A percentile compares a stretch with the other conserved stretches of the same genome.
These are phyloP conservation scores for Sicyos baderoa DNA, from an alignment of 306 rosid genomes.

Conservation along the genomic window DNA sequence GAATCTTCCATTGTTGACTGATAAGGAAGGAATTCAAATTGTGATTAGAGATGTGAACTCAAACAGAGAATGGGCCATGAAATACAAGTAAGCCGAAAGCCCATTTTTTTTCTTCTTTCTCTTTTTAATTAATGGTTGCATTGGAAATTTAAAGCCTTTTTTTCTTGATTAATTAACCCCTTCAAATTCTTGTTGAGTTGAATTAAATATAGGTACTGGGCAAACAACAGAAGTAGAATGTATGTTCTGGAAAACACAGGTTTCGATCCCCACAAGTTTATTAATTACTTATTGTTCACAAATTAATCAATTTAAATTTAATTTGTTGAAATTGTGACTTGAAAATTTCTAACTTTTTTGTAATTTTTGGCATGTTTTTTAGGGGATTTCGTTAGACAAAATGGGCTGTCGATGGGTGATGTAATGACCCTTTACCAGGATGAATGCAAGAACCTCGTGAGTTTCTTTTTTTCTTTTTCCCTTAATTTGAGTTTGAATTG, in stretches of 20 bases:
- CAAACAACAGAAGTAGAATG: slow-evolving; percentile 53
- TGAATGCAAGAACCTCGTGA: slow-evolving; percentile 45
- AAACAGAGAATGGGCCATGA: slow-evolving; percentile 33
- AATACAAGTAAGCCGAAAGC: slow-evolving; percentile 40
- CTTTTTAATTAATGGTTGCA: neutral
- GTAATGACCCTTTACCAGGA: slow-evolving; percentile 43
- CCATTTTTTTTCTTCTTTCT: neutral
- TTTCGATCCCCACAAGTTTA: neutral
- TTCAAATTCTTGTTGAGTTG: neutral
- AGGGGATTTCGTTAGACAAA: slow-evolving; percentile 44
- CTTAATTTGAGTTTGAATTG: neutral
- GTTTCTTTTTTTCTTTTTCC: slow-evolving; percentile 21
- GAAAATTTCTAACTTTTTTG: neutral
- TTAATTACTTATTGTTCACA: neutral
- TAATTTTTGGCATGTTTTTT: neutral
- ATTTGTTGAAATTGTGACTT: neutral
- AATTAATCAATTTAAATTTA: neutral
- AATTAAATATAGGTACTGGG: slow-evolving; percentile 43
- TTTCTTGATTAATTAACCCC: slow-evolving; percentile 2
- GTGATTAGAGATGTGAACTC: slow-evolving; percentile 43
- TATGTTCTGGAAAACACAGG: slow-evolving; percentile 57
- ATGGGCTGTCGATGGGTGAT: slow-evolving; percentile 44
- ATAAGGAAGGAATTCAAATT: slow-evolving; percentile 40
- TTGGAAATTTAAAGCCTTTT: slow-evolving; percentile 1
- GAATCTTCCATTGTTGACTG: slow-evolving; percentile 37